These are phyloP conservation scores for Calonectria pteridis DNA, from an alignment of 2,329 filamentous ascomycete species.

Conservation along the genomic window DNA sequence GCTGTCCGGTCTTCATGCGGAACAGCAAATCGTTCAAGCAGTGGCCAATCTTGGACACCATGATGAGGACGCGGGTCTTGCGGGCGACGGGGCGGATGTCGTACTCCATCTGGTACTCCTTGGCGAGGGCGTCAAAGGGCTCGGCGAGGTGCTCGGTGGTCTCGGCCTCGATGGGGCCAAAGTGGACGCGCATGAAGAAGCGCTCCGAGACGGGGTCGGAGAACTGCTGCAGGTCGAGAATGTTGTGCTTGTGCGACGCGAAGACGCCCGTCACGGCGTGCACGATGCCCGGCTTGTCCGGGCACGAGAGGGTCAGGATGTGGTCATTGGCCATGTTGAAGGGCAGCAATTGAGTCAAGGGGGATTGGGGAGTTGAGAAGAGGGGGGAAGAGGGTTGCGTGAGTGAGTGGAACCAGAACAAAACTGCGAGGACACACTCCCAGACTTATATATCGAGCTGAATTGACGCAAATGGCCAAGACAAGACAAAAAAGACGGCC, in stretches of 20 bases:
- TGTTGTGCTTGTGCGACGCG: conserved; percentile 80
- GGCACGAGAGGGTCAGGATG: conserved; percentile 85
- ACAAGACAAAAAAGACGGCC: not conserved
- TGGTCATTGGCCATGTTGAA: conserved; percentile 64
- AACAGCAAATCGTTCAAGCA: conserved; percentile 88
- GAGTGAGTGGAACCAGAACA: not conserved
- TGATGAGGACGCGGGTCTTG: conserved; percentile 84
- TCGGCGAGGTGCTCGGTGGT: conserved; percentile 64
- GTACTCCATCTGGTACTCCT: conserved; percentile 77
- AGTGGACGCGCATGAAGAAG: conserved; percentile 93
- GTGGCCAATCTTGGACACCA: conserved; percentile 91
- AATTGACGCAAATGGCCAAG: not conserved
- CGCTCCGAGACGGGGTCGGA: conserved; percentile 78
- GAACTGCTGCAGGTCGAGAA: conserved; percentile 88
- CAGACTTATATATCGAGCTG: not conserved
- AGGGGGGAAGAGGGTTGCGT: not conserved
- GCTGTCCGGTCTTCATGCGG: conserved; percentile 79
- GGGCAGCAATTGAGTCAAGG: conserved; percentile 15
- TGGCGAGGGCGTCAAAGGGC: conserved; percentile 72
- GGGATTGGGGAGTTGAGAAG: not conserved
- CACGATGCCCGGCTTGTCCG: conserved; percentile 87
- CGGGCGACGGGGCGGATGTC: conserved; percentile 75
- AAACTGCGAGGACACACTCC: not conserved
- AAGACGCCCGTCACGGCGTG: conserved; percentile 86
- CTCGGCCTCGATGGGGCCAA: conserved; percentile 68